Percentiles rank a stretch among this genome's conserved stretches.
These are phyloP conservation scores for Cicer judaicum DNA, from an alignment of 306 rosid species.

Conservation along the genomic window DNA sequence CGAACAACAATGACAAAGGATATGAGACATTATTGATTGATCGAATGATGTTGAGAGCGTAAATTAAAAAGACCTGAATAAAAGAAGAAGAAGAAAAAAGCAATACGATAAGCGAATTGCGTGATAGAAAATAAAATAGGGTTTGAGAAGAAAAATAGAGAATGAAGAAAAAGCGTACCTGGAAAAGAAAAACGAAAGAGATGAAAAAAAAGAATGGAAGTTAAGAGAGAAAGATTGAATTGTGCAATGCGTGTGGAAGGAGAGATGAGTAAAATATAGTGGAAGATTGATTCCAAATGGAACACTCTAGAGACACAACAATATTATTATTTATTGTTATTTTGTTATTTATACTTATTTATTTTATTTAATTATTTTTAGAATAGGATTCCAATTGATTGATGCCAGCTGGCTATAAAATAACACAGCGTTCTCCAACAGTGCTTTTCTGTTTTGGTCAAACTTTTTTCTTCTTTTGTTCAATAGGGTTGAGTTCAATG, in stretches of 20 bases:
- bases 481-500: no score
- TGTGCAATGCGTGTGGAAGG: background rate
- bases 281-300: constrained; percentile 15
- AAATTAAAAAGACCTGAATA: constrained; percentile 19
- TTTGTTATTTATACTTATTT: background rate
- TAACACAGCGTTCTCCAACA: no score
- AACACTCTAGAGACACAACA: constrained; percentile 36
- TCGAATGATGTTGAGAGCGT: constrained; percentile 23
- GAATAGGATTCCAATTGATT: background rate
- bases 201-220: background rate
- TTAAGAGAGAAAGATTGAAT: background rate
- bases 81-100: background rate
- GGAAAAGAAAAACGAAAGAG: background rate
- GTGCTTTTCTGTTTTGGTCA: no score
- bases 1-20: constrained; percentile 42
- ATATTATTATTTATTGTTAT: background rate
- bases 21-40: constrained; percentile 64
- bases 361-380: background rate
- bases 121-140: background rate
- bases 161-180: background rate
- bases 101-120: constrained; percentile 2
- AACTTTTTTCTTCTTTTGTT: no score
- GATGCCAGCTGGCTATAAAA: background rate
- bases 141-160: background rate
- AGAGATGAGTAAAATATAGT: background rate